Conservation (phyloP, 148 eudicot species). For the Fagopyrum tataricum region DNA sequence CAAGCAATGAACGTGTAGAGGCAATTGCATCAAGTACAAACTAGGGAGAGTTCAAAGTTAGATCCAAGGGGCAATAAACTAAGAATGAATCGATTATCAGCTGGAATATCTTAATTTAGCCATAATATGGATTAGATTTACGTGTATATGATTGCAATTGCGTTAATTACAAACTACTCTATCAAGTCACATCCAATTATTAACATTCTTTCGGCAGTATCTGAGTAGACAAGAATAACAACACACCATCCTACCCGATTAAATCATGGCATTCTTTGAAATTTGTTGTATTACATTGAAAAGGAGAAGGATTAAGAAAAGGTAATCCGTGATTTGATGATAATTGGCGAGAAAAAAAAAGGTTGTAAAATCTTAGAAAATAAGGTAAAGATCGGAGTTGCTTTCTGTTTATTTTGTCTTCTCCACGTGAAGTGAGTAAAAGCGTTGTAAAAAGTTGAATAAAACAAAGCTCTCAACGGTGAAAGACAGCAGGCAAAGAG, state of each 20-base stretch:
- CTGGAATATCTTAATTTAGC: neutral
- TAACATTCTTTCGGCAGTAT: neutral
- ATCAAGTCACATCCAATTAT: neutral
- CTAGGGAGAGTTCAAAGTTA: neutral
- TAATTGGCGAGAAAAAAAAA: neutral
- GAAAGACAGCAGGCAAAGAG: constrained; percentile 1
- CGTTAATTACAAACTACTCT: neutral
- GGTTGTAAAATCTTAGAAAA: neutral
- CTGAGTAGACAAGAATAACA: neutral
- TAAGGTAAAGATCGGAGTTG: neutral
- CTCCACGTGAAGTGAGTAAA: neutral
- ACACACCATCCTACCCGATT: neutral
- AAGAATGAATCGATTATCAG: neutral
- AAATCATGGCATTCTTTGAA: neutral
- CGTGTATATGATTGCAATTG: neutral
- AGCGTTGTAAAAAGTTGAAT: neutral
- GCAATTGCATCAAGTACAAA: neutral
- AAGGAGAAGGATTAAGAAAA: neutral
- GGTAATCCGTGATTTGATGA: neutral
- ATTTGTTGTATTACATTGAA: neutral
- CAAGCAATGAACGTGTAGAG: neutral
- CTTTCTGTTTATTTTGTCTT: neutral
- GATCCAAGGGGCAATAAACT: neutral
- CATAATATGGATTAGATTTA: neutral
- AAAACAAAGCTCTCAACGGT: neutral